A percentile compares a stretch with the other conserved stretches of the same genome.
These are phyloP conservation scores for Dactylellina sp. DNA, from an alignment of 2,329 filamentous ascomycete genomes.

Conservation along the genomic window DNA sequence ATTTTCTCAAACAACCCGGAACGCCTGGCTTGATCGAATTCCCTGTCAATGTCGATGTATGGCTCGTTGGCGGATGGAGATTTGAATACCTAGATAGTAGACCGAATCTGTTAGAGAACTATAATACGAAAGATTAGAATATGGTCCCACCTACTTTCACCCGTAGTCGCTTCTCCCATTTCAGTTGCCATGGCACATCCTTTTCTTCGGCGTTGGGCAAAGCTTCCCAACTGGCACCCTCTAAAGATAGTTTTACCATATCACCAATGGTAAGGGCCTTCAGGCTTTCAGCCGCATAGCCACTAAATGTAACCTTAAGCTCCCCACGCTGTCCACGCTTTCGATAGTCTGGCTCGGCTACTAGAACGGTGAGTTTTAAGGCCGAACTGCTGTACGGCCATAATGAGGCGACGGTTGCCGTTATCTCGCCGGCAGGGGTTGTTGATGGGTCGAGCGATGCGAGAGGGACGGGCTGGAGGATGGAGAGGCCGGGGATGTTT, in stretches of 20 bases:
- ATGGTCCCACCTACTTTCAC: conserved; percentile 23
- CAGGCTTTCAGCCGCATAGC: conserved; percentile 55
- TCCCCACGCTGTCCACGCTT: conserved; percentile 53
- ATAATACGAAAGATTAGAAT: background rate
- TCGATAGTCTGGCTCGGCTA: conserved; percentile 58
- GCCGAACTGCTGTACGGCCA: conserved; percentile 60
- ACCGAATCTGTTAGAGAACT: background rate
- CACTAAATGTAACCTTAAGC: conserved; percentile 59
- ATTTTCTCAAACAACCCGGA: conserved; percentile 47
- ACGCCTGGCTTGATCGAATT: conserved; percentile 33
- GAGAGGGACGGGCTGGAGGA: conserved; percentile 33
- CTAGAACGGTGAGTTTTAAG: conserved; percentile 57
- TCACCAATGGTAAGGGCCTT: conserved; percentile 59
- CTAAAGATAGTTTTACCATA: conserved; percentile 58
- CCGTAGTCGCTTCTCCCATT: conserved; percentile 48
- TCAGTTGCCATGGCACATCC: conserved; percentile 54
- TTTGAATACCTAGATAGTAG: conserved; percentile 34
- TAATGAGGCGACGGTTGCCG: conserved; percentile 58
- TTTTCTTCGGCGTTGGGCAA: conserved; percentile 36
- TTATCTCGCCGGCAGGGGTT: conserved; percentile 50
- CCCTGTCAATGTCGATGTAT: conserved; percentile 43
- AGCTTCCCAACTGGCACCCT: conserved; percentile 54
- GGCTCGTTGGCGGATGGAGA: conserved; percentile 17
- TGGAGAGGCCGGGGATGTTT: conserved; percentile 29
- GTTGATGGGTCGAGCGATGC: conserved; percentile 39